These are phyloP conservation scores for Penicillium odoratum DNA, from an alignment of 495 filamentous ascomycete species.

Conservation along the genomic window DNA sequence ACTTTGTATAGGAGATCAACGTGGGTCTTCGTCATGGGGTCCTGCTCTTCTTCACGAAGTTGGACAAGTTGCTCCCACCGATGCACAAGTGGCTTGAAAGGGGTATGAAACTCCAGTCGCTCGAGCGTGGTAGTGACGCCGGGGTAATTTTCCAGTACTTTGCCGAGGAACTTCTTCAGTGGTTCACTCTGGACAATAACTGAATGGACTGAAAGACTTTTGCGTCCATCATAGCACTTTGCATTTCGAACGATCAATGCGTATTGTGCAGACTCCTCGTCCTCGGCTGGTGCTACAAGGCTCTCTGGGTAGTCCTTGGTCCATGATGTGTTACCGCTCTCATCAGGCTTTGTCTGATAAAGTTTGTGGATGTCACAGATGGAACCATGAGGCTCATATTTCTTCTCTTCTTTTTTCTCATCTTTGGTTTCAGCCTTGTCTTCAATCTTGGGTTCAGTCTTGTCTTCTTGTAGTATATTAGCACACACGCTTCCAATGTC, in stretches of 20 bases:
- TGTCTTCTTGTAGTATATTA: neutral
- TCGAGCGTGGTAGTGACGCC: conserved; percentile 61
- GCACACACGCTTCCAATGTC: neutral
- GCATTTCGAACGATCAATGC: conserved; percentile 54
- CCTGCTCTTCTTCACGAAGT: conserved; percentile 46
- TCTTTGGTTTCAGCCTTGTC: conserved; percentile 2
- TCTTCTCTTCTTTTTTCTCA: neutral
- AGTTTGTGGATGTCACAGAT: conserved; percentile 33
- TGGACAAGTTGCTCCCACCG: conserved; percentile 58
- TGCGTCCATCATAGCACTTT: conserved; percentile 60
- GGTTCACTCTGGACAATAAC: conserved; percentile 66
- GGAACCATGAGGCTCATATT: conserved; percentile 20
- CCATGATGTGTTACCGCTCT: conserved; percentile 27
- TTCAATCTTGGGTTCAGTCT: neutral
- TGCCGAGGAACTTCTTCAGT: conserved; percentile 56
- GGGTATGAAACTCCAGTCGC: conserved; percentile 57
- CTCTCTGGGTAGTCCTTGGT: conserved; percentile 43
- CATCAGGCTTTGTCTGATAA: conserved; percentile 33
- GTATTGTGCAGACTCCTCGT: conserved; percentile 51
- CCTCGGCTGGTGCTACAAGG: conserved; percentile 49
- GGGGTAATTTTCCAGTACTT: conserved; percentile 61
- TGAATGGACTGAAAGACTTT: conserved; percentile 58
- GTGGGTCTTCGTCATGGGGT: conserved; percentile 53
- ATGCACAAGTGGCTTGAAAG: conserved; percentile 66
- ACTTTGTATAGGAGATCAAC: conserved; percentile 56